Evolutionary conservation across 2,329 filamentous ascomycete genomes (phyloP), one percentile per base, ranked within the genome.

Genomic region (Aspergillus tanneri): DNA sequence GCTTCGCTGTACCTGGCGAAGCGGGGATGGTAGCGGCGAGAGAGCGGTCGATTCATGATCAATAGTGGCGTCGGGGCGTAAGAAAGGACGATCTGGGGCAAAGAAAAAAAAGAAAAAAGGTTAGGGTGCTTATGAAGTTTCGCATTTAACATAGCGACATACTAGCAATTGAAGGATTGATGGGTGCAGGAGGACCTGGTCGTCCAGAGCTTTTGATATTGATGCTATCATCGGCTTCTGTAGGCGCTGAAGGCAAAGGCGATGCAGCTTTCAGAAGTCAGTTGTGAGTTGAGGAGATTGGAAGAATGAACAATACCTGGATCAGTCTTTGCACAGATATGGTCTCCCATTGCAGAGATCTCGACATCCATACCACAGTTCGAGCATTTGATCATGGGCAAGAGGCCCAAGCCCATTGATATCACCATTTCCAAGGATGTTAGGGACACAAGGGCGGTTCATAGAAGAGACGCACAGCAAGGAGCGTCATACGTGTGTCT

Each of bases 351-450:
- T 68, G 85, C 76, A 32, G 87, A 86, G 58, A 96, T 93, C 64
- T 91, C 86, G 50, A 96, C 88, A 61, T 91, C 82, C 32, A 75
- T 70, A 32, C 83, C 82, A 66, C 90, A 95, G 73, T 79, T 84
- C 44, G 90, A 95, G 72, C 90, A 95, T 77, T 92, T 95, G 72
- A 95, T 88, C 19, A 84, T 84, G 63, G 90, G 88, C 75, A 93
- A 77, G 56, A 91, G 83, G 69, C 81, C 86, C 67, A 83, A 79
- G 64, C 84, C 77, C 60, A 76, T 76, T 47, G 65, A 55, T 42
- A 64, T 63, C 63, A 70, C 71, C 53, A 55, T 58, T 38, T 46
- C 30, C 36, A 3, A 70, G 18, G 74, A 75, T n/a, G 67, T 66
- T 21, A 83, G 63, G 53, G 83, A 16, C 35, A 40, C 4, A 9